Evolutionary conservation across 257 asterid species (phyloP).

Genomic region (Fraxinus anomala): DNA sequence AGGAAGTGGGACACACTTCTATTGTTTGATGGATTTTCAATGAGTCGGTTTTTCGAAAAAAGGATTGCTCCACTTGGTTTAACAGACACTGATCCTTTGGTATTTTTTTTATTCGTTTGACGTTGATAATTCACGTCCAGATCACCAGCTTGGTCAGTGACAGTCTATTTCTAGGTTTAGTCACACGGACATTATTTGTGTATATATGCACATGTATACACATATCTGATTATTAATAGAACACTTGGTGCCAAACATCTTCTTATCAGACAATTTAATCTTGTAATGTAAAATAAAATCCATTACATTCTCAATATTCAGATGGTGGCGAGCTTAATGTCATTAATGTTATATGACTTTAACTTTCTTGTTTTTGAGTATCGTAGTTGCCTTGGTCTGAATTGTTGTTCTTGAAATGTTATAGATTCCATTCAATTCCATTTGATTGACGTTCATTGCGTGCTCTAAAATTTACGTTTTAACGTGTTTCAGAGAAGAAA

Average conservation of each 20-base stretch:
- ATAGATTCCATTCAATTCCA: background rate
- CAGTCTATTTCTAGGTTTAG: background rate
- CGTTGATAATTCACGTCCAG: background rate
- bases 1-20: background rate
- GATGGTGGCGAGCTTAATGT: background rate
- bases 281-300: too few species aligned
- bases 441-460: background rate
- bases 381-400: background rate
- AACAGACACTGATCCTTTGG: background rate
- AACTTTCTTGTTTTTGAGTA: background rate
- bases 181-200: background rate
- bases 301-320: background rate
- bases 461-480: background rate
- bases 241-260: background rate
- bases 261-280: background rate
- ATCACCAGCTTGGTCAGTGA: background rate
- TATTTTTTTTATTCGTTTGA: background rate
- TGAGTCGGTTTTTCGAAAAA: background rate
- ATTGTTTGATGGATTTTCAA: background rate
- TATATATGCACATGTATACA: background rate
- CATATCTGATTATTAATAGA: background rate
- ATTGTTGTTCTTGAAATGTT: background rate
- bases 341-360: background rate
- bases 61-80: background rate
- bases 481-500: constrained; percentile 61